Evolutionary conservation across 371 early-diverging fungal genomes (phyloP).

Genomic region (Nematocida sp.): DNA sequence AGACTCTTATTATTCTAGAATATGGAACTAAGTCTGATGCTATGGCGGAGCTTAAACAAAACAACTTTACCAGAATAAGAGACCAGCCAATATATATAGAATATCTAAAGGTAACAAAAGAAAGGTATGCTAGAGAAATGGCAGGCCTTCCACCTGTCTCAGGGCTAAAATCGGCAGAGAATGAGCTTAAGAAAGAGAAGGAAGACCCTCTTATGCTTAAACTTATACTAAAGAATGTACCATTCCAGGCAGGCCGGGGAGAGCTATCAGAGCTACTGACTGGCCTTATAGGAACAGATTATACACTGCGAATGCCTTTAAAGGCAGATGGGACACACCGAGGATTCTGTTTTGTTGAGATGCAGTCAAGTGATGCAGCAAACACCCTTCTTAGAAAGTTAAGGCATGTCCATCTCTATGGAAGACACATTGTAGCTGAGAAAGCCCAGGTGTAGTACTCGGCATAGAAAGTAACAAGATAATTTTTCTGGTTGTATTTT

Average conservation of each 20-base stretch:
- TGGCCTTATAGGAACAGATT: constrained; percentile 76
- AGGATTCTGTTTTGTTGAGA: constrained; percentile 95
- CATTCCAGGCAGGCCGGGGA: constrained; percentile 91
- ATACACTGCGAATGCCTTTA: constrained; percentile 85
- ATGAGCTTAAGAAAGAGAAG: not conserved
- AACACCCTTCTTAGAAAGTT: constrained; percentile 81
- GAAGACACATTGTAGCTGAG: constrained; percentile 89
- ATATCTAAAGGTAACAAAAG: constrained; percentile 63
- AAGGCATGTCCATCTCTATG: constrained; percentile 88
- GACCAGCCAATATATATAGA: constrained; percentile 69
- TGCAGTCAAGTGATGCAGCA: constrained; percentile 84
- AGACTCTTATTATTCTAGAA: constrained; percentile 65
- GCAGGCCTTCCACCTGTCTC: not conserved
- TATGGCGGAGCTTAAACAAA: constrained; percentile 55
- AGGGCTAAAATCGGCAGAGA: not conserved
- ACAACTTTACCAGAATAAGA: constrained; percentile 64
- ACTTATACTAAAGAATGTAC: constrained; percentile 88
- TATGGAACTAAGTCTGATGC: constrained; percentile 67
- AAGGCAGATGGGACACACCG: constrained; percentile 87
- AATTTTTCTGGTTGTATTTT: no score
- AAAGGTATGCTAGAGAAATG: constrained; percentile 38
- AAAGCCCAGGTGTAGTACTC: constrained; percentile 58
- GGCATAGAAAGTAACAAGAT: not conserved
- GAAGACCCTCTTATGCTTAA: constrained; percentile 72
- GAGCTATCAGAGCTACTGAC: constrained; percentile 84